Evolutionary conservation across 1,284 basidiomycete species (phyloP).

Genomic region (Retiboletus flavoniger): DNA sequence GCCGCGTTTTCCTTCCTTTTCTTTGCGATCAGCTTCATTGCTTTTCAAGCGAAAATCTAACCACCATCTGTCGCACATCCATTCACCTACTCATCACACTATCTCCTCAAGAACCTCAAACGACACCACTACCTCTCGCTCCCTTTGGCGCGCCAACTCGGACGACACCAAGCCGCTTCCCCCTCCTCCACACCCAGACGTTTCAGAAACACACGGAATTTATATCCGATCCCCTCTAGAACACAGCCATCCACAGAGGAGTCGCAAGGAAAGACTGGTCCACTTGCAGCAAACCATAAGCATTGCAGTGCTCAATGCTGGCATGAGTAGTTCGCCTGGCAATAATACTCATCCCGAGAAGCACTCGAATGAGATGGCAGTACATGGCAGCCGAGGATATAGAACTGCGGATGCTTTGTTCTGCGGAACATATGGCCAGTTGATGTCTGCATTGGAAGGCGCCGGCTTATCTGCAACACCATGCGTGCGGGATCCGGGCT

Average conservation of each 20-base stretch:
- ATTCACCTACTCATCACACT: background rate
- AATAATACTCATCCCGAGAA: slow-evolving; percentile 16
- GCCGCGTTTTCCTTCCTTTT: slow-evolving; percentile 16
- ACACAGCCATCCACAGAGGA: slow-evolving; percentile 3
- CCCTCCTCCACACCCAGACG: slow-evolving; percentile 8
- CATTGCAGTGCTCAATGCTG: slow-evolving; percentile 45
- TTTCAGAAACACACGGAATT: slow-evolving; percentile 30
- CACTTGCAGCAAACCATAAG: slow-evolving; percentile 43
- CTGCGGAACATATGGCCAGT: slow-evolving; percentile 50
- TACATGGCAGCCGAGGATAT: slow-evolving; percentile 21
- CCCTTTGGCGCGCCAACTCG: slow-evolving; percentile 3
- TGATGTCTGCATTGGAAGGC: slow-evolving; percentile 42
- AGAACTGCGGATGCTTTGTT: slow-evolving; percentile 36
- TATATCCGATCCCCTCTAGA: slow-evolving; percentile 39
- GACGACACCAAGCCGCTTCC: slow-evolving; percentile 22
- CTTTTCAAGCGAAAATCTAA: slow-evolving; percentile 27
- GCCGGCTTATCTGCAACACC: slow-evolving; percentile 44
- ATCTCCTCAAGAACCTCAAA: background rate
- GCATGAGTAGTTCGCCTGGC: slow-evolving; percentile 43
- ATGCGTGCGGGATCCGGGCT: slow-evolving; percentile 35
- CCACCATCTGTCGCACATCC: background rate
- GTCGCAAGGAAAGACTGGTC: slow-evolving; percentile 36
- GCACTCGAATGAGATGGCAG: slow-evolving; percentile 5
- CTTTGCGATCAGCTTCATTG: slow-evolving; percentile 20
- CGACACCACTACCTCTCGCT: background rate